Base-by-base conservation (phyloP, 2,329 filamentous ascomycete species). In the Ascocoryne sarcoides region DNA sequence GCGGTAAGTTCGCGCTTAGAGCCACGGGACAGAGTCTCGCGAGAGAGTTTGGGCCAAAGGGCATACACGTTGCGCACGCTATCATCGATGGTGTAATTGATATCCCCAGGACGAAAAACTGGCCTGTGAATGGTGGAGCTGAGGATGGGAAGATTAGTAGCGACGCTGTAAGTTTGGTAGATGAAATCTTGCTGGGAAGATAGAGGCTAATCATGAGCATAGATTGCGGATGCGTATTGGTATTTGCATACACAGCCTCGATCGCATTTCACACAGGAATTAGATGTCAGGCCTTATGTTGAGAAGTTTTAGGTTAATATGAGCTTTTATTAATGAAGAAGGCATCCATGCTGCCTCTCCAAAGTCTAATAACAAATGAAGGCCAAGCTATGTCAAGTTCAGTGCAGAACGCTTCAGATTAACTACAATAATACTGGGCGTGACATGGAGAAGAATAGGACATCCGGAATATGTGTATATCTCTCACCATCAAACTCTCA, bases 161-260 rank as follows among this genome's bases (percentile, higher is more conserved):
- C 7, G 81, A 85, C 48, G 82, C 81, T 50, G 83, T 87, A 62
- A 68, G 81, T 70, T 42, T 12, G 12, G 12, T 12, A 7, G 35
- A 10, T 20, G 14, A 5, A 23, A 35, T 18, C 5, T 20, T 34
- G 9, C 5, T 8, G 37, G 15, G 16, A 10, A 9, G 10, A 18
- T 17, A 15, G 12, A 5, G 23, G 23, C 26, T 34, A n/a, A 37
- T 34, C 9, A 8, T 38, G n/a, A 23, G 14, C 33, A 28, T 44
- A 90, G 79, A 93, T 94, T 68, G 87, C 87, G 9, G 85, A 93
- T 49, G 75, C 76, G 9, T 94, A 94, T 56, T 94, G 86, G 53
- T 54, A 56, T 59, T 59, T 94, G 54, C 87, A 94, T 57, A 82
- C 79, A 0, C 87, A 95, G 65, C 83, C 81, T 21, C 73, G 76